These are phyloP conservation scores for Cladobotryum mycophilum DNA, from an alignment of 2,329 filamentous ascomycete species.

Conservation along the genomic window DNA sequence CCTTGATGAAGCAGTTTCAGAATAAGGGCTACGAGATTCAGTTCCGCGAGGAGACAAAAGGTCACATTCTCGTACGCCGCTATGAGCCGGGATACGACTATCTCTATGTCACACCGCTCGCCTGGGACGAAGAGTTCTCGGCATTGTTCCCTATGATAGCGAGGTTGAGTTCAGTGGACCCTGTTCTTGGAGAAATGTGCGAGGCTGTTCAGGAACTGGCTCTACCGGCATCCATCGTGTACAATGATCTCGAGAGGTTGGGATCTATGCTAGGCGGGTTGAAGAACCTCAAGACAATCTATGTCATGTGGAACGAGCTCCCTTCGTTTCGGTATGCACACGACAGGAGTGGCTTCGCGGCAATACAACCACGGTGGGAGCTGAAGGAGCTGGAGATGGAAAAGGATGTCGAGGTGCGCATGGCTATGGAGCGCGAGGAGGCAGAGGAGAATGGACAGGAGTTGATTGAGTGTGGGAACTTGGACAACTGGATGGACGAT, in stretches of 20 bases:
- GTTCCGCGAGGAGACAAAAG: constrained; percentile 5
- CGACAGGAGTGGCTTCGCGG: not conserved
- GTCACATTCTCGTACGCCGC: constrained; percentile 12
- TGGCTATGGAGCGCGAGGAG: too few species aligned
- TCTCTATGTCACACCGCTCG: constrained; percentile 15
- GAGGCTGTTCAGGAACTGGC: constrained; percentile 17
- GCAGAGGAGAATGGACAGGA: too few species aligned
- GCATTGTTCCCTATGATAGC: not conserved
- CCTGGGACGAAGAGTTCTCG: constrained; percentile 16
- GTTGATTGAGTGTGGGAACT: not conserved
- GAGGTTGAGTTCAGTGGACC: not conserved
- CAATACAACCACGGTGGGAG: constrained; percentile 12
- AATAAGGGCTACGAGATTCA: not conserved
- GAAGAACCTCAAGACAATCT: constrained; percentile 16
- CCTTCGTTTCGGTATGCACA: constrained; percentile 7
- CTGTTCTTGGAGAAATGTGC: constrained; percentile 1
- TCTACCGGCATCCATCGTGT: constrained; percentile 21
- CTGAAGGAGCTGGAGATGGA: not conserved
- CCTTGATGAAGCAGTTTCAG: too few species aligned
- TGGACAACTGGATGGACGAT: not conserved
- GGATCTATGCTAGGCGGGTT: constrained; percentile 10
- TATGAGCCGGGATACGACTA: constrained; percentile 13
- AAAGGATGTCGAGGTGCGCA: too few species aligned
- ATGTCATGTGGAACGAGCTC: constrained; percentile 19
- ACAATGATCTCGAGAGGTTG: constrained; percentile 18